Conservation (phyloP, 371 early-diverging fungal species). For the Nematocida ironsii region DNA sequence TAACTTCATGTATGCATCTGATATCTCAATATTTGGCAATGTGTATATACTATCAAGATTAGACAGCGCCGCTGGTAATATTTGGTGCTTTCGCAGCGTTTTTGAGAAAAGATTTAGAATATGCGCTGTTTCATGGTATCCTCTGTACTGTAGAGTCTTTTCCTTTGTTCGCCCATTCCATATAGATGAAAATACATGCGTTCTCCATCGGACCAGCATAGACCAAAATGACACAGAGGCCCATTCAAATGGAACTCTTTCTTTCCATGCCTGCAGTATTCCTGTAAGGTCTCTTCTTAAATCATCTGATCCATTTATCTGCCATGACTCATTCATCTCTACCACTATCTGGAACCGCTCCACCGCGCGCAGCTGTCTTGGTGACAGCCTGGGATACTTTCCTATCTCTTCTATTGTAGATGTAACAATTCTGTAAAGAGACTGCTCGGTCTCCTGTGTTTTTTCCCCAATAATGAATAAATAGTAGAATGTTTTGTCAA, state of each 20-base stretch:
- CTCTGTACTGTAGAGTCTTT: constrained; percentile 81
- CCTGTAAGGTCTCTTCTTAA: constrained; percentile 74
- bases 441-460: constrained; percentile 52
- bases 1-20: constrained; percentile 88
- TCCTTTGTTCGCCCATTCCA: constrained; percentile 77
- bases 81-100: constrained; percentile 87
- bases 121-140: constrained; percentile 98
- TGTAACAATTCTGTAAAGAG: constrained; percentile 38
- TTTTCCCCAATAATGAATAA: constrained; percentile 41
- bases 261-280: constrained; percentile 86
- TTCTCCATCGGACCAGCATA: constrained; percentile 90
- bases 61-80: constrained; percentile 84
- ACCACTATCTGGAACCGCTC: constrained; percentile 61
- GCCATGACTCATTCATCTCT: constrained; percentile 65
- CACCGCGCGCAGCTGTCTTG: constrained; percentile 25
- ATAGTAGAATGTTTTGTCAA: constrained; percentile 53
- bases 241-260: constrained; percentile 87
- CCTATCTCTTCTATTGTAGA: constrained; percentile 53
- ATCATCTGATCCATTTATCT: constrained; percentile 51
- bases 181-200: constrained; percentile 87
- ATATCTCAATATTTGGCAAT: constrained; percentile 95
- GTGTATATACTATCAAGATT: constrained; percentile 90
- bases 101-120: constrained; percentile 97
- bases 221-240: constrained; percentile 94
- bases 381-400: constrained; percentile 35